Percentiles rank a stretch among this genome's conserved stretches.
Evolutionary conservation across 2,329 filamentous ascomycete genomes (phyloP).

Genomic region (Colletotrichum sp.): DNA sequence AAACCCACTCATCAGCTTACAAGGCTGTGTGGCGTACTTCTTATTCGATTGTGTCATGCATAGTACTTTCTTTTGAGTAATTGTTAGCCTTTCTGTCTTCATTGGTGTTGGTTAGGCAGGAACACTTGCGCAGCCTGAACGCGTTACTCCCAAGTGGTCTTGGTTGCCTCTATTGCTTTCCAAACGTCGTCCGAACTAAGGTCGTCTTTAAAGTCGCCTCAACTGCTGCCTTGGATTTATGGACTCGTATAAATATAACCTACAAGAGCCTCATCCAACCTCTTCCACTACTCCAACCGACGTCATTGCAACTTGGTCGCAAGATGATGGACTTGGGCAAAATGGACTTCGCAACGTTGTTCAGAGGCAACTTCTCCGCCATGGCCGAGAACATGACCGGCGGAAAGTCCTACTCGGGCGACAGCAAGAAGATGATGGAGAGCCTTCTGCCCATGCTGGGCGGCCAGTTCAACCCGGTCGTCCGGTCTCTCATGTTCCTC

Average conservation of each 20-base stretch:
- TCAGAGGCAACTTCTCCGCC: conserved; percentile 13
- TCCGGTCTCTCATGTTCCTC: conserved; percentile 34
- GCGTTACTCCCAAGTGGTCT: background rate
- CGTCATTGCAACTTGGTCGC: background rate
- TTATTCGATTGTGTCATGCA: background rate
- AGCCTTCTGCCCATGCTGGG: conserved; percentile 19
- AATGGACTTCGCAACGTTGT: conserved; percentile 16
- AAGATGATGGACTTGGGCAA: conserved; percentile 10
- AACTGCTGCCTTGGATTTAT: background rate
- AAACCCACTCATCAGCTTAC: background rate
- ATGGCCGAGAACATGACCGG: conserved; percentile 20
- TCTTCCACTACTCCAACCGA: background rate
- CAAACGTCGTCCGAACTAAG: background rate
- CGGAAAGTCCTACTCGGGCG: background rate
- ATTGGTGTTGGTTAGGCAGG: background rate
- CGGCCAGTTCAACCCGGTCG: conserved; percentile 22
- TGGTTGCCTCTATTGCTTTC: background rate
- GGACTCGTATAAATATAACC: background rate
- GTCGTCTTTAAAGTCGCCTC: background rate
- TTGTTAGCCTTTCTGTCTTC: background rate
- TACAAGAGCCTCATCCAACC: background rate
- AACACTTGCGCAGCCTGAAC: background rate
- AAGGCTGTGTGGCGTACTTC: background rate
- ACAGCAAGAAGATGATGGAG: conserved; percentile 19
- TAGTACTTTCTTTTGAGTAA: background rate